phyloP scores from a whole-genome alignment of 106 monocot genomes.

The Allium cepa region DNA sequence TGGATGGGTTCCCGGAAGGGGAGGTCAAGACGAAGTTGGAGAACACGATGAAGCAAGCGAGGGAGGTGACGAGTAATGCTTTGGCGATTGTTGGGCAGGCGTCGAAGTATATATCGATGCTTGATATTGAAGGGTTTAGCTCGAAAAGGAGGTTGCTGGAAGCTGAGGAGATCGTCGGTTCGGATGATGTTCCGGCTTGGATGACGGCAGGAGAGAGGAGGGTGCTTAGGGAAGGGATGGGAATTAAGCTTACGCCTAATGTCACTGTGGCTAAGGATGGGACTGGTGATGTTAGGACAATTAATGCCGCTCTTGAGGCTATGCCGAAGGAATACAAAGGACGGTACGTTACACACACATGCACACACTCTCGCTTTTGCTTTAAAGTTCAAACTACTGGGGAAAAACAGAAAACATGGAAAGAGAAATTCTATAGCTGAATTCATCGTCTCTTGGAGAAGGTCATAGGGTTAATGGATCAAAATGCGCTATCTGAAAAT shows the following conservation, averaged over 20 bases:
- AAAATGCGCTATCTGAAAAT: too few relatives aligned
- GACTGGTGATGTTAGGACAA: conserved; percentile 33
- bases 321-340: conserved; percentile 22
- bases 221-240: conserved; percentile 8
- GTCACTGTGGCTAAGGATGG: conserved; percentile 52
- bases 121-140: conserved; percentile 14
- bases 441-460: too few relatives aligned
- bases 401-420: too few relatives aligned
- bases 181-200: conserved; percentile 31
- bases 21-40: conserved; percentile 26
- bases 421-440: too few relatives aligned
- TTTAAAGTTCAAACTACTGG: too few relatives aligned
- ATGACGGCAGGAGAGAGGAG: conserved; percentile 18
- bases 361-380: too few relatives aligned
- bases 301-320: conserved; percentile 27
- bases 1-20: conserved; percentile 44
- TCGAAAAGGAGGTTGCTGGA: conserved; percentile 14
- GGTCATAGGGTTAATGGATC: too few relatives aligned
- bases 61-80: conserved; percentile 46
- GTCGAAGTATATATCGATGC: conserved; percentile 8
- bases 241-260: conserved; percentile 26
- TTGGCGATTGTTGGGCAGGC: conserved; percentile 32
- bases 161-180: background rate
- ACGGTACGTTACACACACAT: conserved; percentile 12
- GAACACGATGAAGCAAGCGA: conserved; percentile 15